Conservation (phyloP, 2,329 filamentous ascomycete genomes). For the Epicoccum sorghinum region DNA sequence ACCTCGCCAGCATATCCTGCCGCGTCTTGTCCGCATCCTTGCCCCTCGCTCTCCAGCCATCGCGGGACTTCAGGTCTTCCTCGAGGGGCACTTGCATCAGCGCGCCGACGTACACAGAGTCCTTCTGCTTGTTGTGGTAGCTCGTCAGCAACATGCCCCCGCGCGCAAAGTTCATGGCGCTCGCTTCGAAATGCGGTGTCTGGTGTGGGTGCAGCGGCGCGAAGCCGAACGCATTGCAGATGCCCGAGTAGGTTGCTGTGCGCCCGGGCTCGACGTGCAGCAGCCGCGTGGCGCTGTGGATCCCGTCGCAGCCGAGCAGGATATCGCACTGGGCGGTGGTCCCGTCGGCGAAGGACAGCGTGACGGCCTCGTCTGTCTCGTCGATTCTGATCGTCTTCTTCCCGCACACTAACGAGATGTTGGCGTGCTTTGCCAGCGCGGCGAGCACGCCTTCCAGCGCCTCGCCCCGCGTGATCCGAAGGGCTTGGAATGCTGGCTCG, state of each 20-base stretch:
- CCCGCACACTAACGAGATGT: conserved; percentile 52
- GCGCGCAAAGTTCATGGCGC: conserved; percentile 54
- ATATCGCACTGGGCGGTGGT: conserved; percentile 54
- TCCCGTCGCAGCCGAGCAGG: conserved; percentile 62
- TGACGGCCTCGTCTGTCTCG: conserved; percentile 50
- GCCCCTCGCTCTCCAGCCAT: conserved; percentile 54
- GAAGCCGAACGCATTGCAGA: conserved; percentile 56
- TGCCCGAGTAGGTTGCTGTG: conserved; percentile 51
- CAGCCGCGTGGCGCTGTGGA: conserved; percentile 53
- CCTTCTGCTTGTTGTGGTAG: conserved; percentile 45
- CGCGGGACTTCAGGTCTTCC: conserved; percentile 45
- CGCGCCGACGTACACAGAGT: conserved; percentile 52
- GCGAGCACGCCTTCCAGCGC: conserved; percentile 51
- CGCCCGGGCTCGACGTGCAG: conserved; percentile 54
- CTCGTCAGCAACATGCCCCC: conserved; percentile 54
- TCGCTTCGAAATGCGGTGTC: conserved; percentile 44
- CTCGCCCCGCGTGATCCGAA: conserved; percentile 53
- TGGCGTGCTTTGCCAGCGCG: conserved; percentile 48
- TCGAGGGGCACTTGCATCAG: conserved; percentile 52
- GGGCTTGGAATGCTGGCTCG: conserved; percentile 52
- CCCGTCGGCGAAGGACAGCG: conserved; percentile 56
- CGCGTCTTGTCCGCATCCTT: conserved; percentile 52
- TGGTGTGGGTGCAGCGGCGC: conserved; percentile 32
- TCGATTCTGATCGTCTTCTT: conserved; percentile 51
- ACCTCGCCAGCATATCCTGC: conserved; percentile 50